phyloP scores from a whole-genome alignment of 2,329 filamentous ascomycete species.

The Passalora sequoiae region DNA sequence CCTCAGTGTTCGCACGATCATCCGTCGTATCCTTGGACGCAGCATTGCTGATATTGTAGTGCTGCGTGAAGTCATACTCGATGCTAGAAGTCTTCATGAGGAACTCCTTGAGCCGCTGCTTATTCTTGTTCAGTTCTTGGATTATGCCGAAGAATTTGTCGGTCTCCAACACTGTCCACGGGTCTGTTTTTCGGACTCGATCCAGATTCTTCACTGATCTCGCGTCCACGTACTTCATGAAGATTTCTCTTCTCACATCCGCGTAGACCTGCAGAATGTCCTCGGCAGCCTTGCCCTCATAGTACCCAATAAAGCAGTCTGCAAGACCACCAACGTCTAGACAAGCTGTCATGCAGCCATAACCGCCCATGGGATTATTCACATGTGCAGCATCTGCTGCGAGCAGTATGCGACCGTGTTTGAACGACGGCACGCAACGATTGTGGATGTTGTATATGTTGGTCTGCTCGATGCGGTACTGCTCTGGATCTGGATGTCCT shows the following conservation, averaged over 20 bases:
- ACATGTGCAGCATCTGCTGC: conserved; percentile 40
- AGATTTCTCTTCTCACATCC: conserved; percentile 33
- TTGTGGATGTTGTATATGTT: conserved; percentile 42
- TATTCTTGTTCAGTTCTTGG: conserved; percentile 21
- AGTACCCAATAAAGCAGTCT: conserved; percentile 23
- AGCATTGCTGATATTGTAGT: conserved; percentile 14
- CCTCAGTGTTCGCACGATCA: too few relatives aligned
- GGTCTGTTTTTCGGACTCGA: conserved; percentile 19
- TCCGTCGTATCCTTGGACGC: neutral
- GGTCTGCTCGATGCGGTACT: conserved; percentile 34
- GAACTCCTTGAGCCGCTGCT: conserved; percentile 21
- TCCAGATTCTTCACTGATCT: conserved; percentile 23
- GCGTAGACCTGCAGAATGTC: conserved; percentile 35
- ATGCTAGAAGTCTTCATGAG: conserved; percentile 21
- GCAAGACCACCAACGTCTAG: conserved; percentile 26
- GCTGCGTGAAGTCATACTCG: conserved; percentile 26
- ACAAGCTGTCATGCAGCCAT: conserved; percentile 26
- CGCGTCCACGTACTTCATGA: conserved; percentile 34
- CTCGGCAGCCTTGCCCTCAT: conserved; percentile 17
- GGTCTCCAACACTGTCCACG: conserved; percentile 25
- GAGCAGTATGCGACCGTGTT: conserved; percentile 33
- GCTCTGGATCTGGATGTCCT: conserved; percentile 21
- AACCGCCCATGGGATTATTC: conserved; percentile 23
- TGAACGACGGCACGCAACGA: conserved; percentile 32
- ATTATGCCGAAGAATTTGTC: conserved; percentile 25